Base-by-base conservation (phyloP, 116 monocot genomes). In the Phalaenopsis hybrid region DNA sequence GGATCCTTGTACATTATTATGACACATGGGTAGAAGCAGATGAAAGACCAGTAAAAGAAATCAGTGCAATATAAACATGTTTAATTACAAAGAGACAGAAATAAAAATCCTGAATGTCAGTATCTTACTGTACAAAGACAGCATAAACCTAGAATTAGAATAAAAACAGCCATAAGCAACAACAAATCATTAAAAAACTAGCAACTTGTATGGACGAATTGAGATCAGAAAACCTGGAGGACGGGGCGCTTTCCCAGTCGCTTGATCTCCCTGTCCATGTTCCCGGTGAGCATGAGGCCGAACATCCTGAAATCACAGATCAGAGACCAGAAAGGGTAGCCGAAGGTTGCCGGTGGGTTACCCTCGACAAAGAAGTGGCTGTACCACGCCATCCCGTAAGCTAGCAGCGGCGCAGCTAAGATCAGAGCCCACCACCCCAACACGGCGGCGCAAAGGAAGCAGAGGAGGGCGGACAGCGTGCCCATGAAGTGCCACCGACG, bases 351-450 rank as follows among this genome's bases (percentile, higher is more conserved):
- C 17, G 93, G 96, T 9, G 69, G 0, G 82, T 96, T 96, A 50
- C 92, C 84, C 85, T 96, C 96, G 20, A 96, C 87, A 84, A 96
- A 96, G 90, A 96, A 88, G 86, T 96, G 96, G 82, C 88, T 89
- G 92, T 85, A 96, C 96, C 93, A 96, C 25, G 92, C 90, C 77
- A 89, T 51, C 57, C 89, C 93, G 84, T 96, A 93, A 1, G 88
- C 91, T 8, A 85, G 20, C 69, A 88, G 33, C 41, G 93, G 93
- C 57, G 52, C 84, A 65, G 85, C 82, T 43, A 87, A 74, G 51
- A 90, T 68, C 8, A 90, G 79, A 76, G 81, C 85, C 76, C 46
- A 76, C 28, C 79, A 72, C 78, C 85, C 79, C 31, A 83, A 52
- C 51, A 89, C 58, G 48, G 82, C 50, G 16, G 93, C 81, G 75